Conservation (phyloP, 768 basidiomycete species). For the Fibroporia radiculosa region DNA sequence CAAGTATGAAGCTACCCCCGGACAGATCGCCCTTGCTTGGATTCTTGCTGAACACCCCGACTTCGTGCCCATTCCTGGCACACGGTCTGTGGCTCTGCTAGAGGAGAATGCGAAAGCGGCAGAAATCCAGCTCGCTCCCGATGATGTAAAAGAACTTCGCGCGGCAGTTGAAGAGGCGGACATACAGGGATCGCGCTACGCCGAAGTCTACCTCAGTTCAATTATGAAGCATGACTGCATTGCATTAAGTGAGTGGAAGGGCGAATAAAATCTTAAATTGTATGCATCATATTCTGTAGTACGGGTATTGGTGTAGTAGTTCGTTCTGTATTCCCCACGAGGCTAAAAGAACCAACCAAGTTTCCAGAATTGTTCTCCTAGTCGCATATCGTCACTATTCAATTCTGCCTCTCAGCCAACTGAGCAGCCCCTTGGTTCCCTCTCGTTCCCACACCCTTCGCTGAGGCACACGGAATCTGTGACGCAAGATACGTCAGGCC, state of each 20-base stretch:
- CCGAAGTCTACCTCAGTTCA: not conserved
- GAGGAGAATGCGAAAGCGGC: constrained; percentile 5
- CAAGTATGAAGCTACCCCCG: constrained; percentile 24
- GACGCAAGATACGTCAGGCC: not conserved
- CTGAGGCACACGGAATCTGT: constrained; percentile 74
- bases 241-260: constrained; percentile 2
- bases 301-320: too few species aligned
- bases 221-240: not conserved
- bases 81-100: constrained; percentile 7
- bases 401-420: constrained; percentile 70
- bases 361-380: too few species aligned
- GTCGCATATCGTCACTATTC: constrained; percentile 38
- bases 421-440: constrained; percentile 73
- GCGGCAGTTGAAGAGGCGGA: constrained; percentile 1
- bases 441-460: constrained; percentile 82
- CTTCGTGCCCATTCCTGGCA: constrained; percentile 11
- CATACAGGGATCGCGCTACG: not conserved
- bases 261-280: too few species aligned
- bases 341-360: too few species aligned
- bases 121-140: not conserved
- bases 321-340: too few species aligned
- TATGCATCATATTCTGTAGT: too few species aligned
- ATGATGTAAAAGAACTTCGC: constrained; percentile 1
- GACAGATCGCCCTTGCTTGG: constrained; percentile 28
- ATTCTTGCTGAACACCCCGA: constrained; percentile 26